These are phyloP conservation scores for Globisporangium emineosum DNA, from an alignment of 352 stramenopile species.

Conservation along the genomic window DNA sequence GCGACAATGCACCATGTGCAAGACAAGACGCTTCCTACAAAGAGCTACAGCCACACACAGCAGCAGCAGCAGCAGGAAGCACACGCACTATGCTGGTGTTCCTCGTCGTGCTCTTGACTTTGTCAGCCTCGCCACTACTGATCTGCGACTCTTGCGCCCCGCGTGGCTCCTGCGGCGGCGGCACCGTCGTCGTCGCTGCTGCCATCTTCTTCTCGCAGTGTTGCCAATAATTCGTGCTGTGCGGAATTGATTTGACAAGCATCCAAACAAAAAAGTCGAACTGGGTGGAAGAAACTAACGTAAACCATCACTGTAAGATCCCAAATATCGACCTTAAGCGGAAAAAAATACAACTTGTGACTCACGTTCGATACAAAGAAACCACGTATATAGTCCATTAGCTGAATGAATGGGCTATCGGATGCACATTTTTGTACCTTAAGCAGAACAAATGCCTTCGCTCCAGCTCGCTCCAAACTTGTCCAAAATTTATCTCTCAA, in stretches of 20 bases:
- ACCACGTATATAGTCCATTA: conserved; percentile 1
- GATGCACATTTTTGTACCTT: conserved; percentile 1
- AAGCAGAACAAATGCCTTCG: neutral
- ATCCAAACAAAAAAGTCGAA: neutral
- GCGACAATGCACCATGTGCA: neutral
- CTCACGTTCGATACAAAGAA: conserved; percentile 4
- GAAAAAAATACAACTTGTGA: conserved; percentile 1
- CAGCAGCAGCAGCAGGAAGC: neutral
- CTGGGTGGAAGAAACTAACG: neutral
- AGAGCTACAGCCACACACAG: too few relatives aligned
- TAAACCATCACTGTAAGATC: neutral
- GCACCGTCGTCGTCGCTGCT: neutral
- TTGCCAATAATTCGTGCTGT: neutral
- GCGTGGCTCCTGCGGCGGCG: neutral
- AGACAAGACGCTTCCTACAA: neutral
- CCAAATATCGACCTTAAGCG: conserved; percentile 3
- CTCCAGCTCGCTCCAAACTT: neutral
- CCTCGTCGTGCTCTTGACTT: neutral
- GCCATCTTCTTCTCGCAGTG: neutral
- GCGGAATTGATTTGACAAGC: neutral
- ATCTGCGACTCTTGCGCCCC: conserved; percentile 36
- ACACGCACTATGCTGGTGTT: conserved; percentile 5
- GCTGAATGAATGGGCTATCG: conserved; percentile 1
- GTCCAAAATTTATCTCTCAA: conserved; percentile 1
- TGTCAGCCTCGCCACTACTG: neutral